Evolutionary conservation across 1,139 yeast species (phyloP).

Genomic region (Lodderomyces theae): DNA sequence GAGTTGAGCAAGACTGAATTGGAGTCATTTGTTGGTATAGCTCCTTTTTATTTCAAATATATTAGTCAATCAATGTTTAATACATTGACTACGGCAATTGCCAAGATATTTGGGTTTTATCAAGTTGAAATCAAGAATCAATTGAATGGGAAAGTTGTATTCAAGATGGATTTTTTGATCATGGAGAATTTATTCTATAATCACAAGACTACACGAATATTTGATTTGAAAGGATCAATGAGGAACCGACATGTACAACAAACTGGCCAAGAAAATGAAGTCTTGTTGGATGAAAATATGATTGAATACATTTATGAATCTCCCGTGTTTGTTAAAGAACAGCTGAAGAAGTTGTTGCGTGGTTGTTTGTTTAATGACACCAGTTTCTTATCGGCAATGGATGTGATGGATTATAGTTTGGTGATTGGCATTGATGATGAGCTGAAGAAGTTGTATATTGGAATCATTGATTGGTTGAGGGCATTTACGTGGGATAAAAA

Average conservation of each 20-base stretch:
- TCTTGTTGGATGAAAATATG: constrained; percentile 93
- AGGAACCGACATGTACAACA: constrained; percentile 94
- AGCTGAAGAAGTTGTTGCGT: constrained; percentile 77
- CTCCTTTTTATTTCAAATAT: constrained; percentile 94
- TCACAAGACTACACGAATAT: constrained; percentile 77
- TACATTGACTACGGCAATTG: constrained; percentile 89
- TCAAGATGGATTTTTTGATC: constrained; percentile 86
- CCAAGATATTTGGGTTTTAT: constrained; percentile 93
- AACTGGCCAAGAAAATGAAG: constrained; percentile 95
- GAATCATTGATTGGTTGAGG: constrained; percentile 92
- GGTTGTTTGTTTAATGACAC: constrained; percentile 96
- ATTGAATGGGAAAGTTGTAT: constrained; percentile 62
- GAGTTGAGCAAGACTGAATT: constrained; percentile 85
- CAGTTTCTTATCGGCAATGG: constrained; percentile 90
- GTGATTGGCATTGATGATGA: constrained; percentile 82
- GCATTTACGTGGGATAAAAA: constrained; percentile 99
- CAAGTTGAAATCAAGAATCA: constrained; percentile 86
- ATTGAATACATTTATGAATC: constrained; percentile 95
- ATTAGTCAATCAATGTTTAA: constrained; percentile 95
- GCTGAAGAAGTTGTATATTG: constrained; percentile 71
- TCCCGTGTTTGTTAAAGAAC: constrained; percentile 91
- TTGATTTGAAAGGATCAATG: constrained; percentile 97
- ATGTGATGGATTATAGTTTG: constrained; percentile 96
- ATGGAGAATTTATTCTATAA: constrained; percentile 95
- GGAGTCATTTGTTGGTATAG: constrained; percentile 91